Base-by-base conservation (phyloP, 1,284 basidiomycete genomes). In the Kalmanozyma brasiliensis region DNA sequence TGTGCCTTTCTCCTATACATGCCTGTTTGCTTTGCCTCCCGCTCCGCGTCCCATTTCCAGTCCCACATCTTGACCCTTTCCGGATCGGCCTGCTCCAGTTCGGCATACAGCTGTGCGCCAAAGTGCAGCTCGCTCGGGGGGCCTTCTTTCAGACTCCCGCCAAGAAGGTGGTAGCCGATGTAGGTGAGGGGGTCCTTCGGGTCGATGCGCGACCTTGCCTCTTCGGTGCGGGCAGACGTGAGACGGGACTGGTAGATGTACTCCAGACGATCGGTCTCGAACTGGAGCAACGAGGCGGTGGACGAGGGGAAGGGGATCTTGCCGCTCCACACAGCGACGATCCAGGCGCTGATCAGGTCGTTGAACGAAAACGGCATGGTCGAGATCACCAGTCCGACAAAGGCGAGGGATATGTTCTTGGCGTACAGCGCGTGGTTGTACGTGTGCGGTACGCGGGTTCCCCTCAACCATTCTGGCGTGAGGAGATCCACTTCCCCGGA, bases 331-430 rank as follows among this genome's bases (percentile, higher is more conserved):
- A 78, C 63, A 11, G 51, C 52, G 8, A 55, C 48, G 14, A 77
- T 47, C 63, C 64, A 64, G 5, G 63, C 58, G 11, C 47, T 53
- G 26, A 55, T 41, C 14, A 76, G 36, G 40, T 77, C 73, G 38
- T 63, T 58, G 29, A 60, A 52, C 16, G 38, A 38, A 22, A 77
- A 77, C 9, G 74, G 74, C 45, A 66, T 70, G 17, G 40, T 63
- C n/a, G 49, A 47, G 9, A 77, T 56, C 6, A 68, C 36, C 20
- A 78, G 26, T 4, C 74, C 74, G 1, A 71, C 59, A 36, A 77
- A 71, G 0, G 56, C 72, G 7, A 78, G 43, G 8, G 62, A 71
- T 17, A 0, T 45, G 46, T 1, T 32, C 22, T 63, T 59, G 52
- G 53, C 41, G 30, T 38, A 72, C 8, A 77, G 41, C 2, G 47